phyloP scores from a whole-genome alignment of 805 yeast genomes.

The Ogataea naganishii region DNA sequence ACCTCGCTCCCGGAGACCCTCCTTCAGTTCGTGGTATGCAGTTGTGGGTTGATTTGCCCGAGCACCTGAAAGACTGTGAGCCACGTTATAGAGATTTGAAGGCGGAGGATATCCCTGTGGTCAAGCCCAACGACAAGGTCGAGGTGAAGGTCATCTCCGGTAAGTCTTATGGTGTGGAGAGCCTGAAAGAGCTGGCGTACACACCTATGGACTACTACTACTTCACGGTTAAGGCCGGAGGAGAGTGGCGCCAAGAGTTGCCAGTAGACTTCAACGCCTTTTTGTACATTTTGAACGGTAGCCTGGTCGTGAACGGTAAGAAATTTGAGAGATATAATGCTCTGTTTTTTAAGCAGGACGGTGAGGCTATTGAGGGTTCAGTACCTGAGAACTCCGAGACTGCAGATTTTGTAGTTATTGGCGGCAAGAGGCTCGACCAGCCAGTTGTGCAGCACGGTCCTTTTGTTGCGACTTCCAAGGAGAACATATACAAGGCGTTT shows the following conservation, averaged over 20 bases:
- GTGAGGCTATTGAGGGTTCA: constrained; percentile 48
- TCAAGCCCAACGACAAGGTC: constrained; percentile 53
- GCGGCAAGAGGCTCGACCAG: constrained; percentile 69
- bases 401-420: constrained; percentile 63
- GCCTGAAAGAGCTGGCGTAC: constrained; percentile 66
- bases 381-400: constrained; percentile 35
- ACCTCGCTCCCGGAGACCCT: constrained; percentile 36
- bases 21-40: constrained; percentile 58
- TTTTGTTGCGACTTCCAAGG: constrained; percentile 68
- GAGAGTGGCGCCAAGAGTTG: constrained; percentile 49
- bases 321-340: constrained; percentile 36
- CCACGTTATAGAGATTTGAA: constrained; percentile 78
- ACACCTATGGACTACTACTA: constrained; percentile 75
- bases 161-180: constrained; percentile 63
- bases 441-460: constrained; percentile 84
- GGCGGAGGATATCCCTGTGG: constrained; percentile 63
- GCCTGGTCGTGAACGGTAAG: constrained; percentile 37
- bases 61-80: constrained; percentile 45
- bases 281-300: constrained; percentile 59
- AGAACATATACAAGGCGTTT: constrained; percentile 61
- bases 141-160: constrained; percentile 72
- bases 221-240: constrained; percentile 57
- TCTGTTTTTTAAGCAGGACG: constrained; percentile 62
- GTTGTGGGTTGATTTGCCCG: constrained; percentile 82
- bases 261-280: constrained; percentile 59